A percentile compares a stretch with the other conserved stretches of the same genome.
These are phyloP conservation scores for Colletotrichum abscissum DNA, from an alignment of 2,329 filamentous ascomycete genomes.

Conservation along the genomic window DNA sequence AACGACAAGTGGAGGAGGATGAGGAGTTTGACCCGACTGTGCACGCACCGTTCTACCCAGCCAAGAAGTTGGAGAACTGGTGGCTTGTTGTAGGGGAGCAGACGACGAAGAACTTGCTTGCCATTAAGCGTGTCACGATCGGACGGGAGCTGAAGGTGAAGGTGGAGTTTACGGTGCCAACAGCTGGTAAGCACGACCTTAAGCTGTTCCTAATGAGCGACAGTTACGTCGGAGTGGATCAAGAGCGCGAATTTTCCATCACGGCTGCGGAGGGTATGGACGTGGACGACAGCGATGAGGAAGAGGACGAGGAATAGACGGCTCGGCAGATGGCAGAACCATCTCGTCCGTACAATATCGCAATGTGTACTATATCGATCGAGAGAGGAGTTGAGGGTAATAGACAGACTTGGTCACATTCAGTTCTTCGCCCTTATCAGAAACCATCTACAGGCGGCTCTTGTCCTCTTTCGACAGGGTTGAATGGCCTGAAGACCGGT, in stretches of 20 bases:
- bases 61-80: constrained; percentile 96
- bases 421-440: not conserved
- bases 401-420: constrained; percentile 28
- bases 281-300: constrained; percentile 88
- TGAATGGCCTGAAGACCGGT: constrained; percentile 44
- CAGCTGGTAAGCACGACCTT: constrained; percentile 84
- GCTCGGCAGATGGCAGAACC: constrained; percentile 5
- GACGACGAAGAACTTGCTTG: constrained; percentile 85
- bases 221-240: constrained; percentile 96
- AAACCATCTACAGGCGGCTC: not conserved
- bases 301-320: constrained; percentile 68
- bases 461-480: constrained; percentile 42
- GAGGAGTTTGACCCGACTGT: constrained; percentile 81
- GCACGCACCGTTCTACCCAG: constrained; percentile 94
- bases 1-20: constrained; percentile 82
- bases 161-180: constrained; percentile 89
- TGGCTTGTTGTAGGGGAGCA: constrained; percentile 98
- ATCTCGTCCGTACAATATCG: constrained; percentile 24
- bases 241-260: constrained; percentile 90
- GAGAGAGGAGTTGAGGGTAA: constrained; percentile 29
- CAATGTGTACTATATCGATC: constrained; percentile 35
- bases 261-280: constrained; percentile 93
- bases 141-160: constrained; percentile 80
- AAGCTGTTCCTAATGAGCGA: constrained; percentile 97
- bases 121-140: constrained; percentile 95